Percentiles rank a stretch among this genome's conserved stretches.
Evolutionary conservation across 1,284 basidiomycete genomes (phyloP).

Genomic region (Athelia sp.): DNA sequence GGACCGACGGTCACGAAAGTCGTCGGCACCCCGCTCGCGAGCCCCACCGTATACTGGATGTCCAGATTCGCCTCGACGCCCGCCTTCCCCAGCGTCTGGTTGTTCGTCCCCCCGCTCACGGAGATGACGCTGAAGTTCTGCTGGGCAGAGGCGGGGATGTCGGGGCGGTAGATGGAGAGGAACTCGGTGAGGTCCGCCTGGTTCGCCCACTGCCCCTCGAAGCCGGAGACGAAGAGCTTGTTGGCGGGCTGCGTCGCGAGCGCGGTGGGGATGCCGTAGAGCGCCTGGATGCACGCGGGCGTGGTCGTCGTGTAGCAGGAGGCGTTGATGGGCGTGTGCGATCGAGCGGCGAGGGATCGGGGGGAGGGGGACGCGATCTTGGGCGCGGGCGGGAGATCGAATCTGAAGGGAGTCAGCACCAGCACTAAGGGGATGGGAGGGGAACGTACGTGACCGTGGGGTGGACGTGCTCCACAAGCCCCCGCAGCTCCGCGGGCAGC

Average conservation of each 20-base stretch:
- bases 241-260: conserved; percentile 22
- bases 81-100: too few species aligned
- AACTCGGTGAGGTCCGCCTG: neutral
- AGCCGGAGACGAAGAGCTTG: conserved; percentile 25
- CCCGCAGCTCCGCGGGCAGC: conserved; percentile 29
- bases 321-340: conserved; percentile 10
- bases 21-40: conserved; percentile 15
- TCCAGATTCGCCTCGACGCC: too few species aligned
- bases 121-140: too few species aligned
- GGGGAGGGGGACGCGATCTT: too few species aligned
- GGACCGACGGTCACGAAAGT: conserved; percentile 16
- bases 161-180: too few species aligned
- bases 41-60: conserved; percentile 12
- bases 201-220: conserved; percentile 20
- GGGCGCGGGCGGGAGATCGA: too few species aligned
- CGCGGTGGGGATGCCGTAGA: conserved; percentile 27
- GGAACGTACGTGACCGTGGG: too few species aligned
- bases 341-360: conserved; percentile 3
- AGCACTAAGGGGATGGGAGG: too few species aligned
- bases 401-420: conserved; percentile 8
- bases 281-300: conserved; percentile 21
- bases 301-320: conserved; percentile 16
- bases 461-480: conserved; percentile 34
- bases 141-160: too few species aligned
- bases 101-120: too few species aligned